Conservation (phyloP, 2,329 filamentous ascomycete species). For the Venturia carpophila region DNA sequence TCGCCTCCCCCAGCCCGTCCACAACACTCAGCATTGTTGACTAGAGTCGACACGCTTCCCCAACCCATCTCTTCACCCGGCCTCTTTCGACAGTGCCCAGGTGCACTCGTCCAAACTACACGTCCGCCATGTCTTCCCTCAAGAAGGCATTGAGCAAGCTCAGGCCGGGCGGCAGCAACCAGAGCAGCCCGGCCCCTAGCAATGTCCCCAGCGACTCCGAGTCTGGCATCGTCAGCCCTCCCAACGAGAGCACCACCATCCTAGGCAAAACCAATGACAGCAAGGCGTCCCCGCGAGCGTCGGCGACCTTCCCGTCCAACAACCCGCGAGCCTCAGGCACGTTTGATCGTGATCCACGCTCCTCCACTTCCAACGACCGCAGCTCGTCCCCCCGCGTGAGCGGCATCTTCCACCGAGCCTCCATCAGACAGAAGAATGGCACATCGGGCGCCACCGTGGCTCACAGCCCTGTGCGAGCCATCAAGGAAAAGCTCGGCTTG, state of each 20-base stretch:
- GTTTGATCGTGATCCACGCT: constrained; percentile 24
- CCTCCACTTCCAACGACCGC: not conserved
- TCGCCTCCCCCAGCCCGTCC: not conserved
- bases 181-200: constrained; percentile 22
- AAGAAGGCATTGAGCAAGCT: constrained; percentile 41
- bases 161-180: constrained; percentile 28
- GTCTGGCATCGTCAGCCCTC: constrained; percentile 26
- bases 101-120: not conserved
- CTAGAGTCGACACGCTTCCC: not conserved
- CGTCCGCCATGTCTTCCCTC: constrained; percentile 31
- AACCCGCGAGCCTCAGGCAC: constrained; percentile 27
- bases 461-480: constrained; percentile 29
- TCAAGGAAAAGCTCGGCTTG: constrained; percentile 34
- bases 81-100: not conserved
- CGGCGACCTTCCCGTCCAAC: constrained; percentile 22
- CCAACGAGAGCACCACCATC: constrained; percentile 24
- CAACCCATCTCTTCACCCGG: not conserved
- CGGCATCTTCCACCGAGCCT: constrained; percentile 21
- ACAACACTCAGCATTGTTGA: not conserved
- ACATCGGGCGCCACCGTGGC: not conserved
- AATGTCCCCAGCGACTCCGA: constrained; percentile 31
- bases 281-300: constrained; percentile 22
- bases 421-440: constrained; percentile 21
- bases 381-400: constrained; percentile 20
- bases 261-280: constrained; percentile 18